Evolutionary conservation across 2,329 filamentous ascomycete genomes (phyloP).

Genomic region (Sarocladiaceae sp.): DNA sequence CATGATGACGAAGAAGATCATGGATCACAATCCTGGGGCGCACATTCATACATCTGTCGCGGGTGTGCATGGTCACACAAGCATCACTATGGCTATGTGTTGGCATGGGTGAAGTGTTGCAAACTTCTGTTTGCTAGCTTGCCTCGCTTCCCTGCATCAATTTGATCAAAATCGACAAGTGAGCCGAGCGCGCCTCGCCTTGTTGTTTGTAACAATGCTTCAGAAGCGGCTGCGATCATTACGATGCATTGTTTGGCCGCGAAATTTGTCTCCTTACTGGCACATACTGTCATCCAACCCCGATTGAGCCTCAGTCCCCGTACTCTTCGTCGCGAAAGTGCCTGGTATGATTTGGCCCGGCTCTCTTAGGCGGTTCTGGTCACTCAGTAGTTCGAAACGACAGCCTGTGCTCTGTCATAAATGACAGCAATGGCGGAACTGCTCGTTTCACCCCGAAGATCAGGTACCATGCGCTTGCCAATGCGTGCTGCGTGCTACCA

Average conservation of each 20-base stretch:
- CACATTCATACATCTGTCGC: not conserved
- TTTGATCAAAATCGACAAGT: not conserved
- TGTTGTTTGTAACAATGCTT: not conserved
- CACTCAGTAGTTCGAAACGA: too few relatives aligned
- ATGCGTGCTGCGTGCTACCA: not conserved
- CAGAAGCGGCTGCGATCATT: too few relatives aligned
- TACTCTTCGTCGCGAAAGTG: not conserved
- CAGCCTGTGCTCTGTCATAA: not conserved
- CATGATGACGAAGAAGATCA: too few relatives aligned
- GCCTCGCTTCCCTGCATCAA: not conserved
- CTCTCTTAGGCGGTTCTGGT: too few relatives aligned
- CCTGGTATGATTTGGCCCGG: too few relatives aligned
- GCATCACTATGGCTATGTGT: not conserved
- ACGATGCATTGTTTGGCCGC: too few relatives aligned
- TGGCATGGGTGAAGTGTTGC: not conserved
- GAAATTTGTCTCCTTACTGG: too few relatives aligned
- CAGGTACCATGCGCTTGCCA: not conserved
- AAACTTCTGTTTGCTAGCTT: slow-evolving; percentile 1
- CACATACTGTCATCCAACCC: too few relatives aligned
- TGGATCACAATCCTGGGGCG: not conserved
- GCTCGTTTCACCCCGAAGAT: not conserved
- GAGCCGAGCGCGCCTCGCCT: too few relatives aligned
- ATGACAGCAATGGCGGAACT: not conserved
- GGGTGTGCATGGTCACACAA: not conserved
- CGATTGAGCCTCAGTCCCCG: not conserved